Evolutionary conservation across 345 rosid genomes (phyloP).

Genomic region (Eucalyptus sideroxylon): DNA sequence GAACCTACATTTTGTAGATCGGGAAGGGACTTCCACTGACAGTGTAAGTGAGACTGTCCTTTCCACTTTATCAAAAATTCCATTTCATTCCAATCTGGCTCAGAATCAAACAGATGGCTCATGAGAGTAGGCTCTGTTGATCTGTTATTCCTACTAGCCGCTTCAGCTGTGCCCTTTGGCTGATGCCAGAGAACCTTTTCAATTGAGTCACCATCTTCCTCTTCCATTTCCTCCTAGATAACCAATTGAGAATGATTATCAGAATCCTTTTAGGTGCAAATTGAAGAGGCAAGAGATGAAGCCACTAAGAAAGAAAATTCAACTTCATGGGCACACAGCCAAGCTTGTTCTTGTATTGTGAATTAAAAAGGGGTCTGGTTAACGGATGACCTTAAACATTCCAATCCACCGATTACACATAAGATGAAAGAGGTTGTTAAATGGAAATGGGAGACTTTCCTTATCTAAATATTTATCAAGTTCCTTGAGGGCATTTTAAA

Average conservation of each 20-base stretch:
- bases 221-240: slow-evolving; percentile 83
- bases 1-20: slow-evolving; percentile 81
- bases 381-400: neutral
- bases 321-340: neutral
- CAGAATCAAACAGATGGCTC: slow-evolving; percentile 67
- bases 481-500: neutral
- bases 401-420: neutral
- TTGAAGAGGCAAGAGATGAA: neutral
- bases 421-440: neutral
- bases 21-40: slow-evolving; percentile 82
- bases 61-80: slow-evolving; percentile 98
- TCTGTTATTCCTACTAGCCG: slow-evolving; percentile 42
- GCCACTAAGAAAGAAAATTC: neutral
- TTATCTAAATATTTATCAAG: neutral
- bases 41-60: slow-evolving; percentile 98
- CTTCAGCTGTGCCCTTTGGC: slow-evolving; percentile 77
- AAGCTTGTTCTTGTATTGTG: neutral
- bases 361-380: neutral
- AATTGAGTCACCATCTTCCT: slow-evolving; percentile 89
- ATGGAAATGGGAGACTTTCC: neutral
- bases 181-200: slow-evolving; percentile 99
- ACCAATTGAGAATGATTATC: neutral
- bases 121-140: slow-evolving; percentile 62
- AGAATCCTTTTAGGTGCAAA: neutral
- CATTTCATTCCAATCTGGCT: slow-evolving; percentile 80